Conservation (phyloP, 192 early-diverging fungal species). For the Umbelopsis sp. region DNA sequence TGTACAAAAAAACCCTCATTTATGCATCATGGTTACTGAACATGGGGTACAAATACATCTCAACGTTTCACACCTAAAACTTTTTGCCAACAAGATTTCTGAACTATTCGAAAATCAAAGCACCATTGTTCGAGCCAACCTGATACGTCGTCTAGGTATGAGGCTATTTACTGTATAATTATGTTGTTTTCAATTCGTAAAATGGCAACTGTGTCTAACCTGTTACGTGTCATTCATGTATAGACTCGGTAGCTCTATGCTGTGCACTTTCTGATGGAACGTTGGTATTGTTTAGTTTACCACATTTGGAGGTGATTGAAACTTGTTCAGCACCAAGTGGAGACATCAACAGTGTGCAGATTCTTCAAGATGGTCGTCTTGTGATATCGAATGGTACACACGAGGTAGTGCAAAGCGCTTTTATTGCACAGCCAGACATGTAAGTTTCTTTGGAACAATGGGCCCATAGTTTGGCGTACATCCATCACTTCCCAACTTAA, state of each 20-base stretch:
- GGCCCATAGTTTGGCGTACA: not conserved
- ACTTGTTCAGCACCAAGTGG: not conserved
- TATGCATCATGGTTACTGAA: slow-evolving; percentile 21
- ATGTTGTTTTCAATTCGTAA: not conserved
- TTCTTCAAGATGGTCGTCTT: slow-evolving; percentile 35
- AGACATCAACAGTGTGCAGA: not conserved
- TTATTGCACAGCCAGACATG: slow-evolving; percentile 25
- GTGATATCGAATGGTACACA: slow-evolving; percentile 31
- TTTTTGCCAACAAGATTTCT: slow-evolving; percentile 5
- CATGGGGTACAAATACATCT: slow-evolving; percentile 13
- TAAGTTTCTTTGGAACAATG: slow-evolving; percentile 15
- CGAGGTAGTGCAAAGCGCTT: slow-evolving; percentile 33
- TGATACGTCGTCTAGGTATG: slow-evolving; percentile 20
- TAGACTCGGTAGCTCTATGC: slow-evolving; percentile 8
- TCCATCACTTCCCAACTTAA: not conserved
- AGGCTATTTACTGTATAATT: not conserved
- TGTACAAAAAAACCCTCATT: slow-evolving; percentile 33
- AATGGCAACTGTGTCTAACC: too few species aligned
- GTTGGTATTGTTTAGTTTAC: slow-evolving; percentile 29
- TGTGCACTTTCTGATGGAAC: slow-evolving; percentile 27
- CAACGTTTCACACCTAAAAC: slow-evolving; percentile 24
- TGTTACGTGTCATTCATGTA: not conserved
- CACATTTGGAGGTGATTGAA: slow-evolving; percentile 25
- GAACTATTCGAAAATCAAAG: slow-evolving; percentile 4
- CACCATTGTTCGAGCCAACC: slow-evolving; percentile 17